Conservation (phyloP, 2,329 filamentous ascomycete genomes). For the Cladophialophora chaetospira region DNA sequence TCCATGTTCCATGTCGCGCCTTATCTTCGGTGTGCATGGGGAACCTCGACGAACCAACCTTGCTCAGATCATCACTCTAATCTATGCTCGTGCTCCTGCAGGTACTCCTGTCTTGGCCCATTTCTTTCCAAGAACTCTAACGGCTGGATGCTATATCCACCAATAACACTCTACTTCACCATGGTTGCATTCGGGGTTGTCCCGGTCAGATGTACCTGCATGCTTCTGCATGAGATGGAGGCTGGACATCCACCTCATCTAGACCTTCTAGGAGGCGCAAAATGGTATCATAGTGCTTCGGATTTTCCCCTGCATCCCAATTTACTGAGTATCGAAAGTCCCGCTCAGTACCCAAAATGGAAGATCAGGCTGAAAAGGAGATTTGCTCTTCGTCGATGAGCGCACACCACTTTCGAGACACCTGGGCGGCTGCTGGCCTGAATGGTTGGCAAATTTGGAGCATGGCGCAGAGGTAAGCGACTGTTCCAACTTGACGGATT, state of each 20-base stretch:
- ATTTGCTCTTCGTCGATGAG: not conserved
- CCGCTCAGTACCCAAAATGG: not conserved
- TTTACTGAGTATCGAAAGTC: not conserved
- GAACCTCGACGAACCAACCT: not conserved
- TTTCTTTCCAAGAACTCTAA: not conserved
- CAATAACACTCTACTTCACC: not conserved
- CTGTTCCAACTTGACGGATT: not conserved
- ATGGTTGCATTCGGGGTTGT: not conserved
- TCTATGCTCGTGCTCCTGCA: not conserved
- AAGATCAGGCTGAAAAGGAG: conserved; percentile 3
- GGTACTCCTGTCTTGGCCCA: not conserved
- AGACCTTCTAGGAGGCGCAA: not conserved
- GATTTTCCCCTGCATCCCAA: not conserved
- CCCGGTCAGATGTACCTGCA: not conserved
- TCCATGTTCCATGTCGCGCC: not conserved
- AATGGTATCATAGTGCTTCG: not conserved
- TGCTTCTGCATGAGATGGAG: not conserved
- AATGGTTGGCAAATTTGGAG: not conserved
- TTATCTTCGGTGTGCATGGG: not conserved
- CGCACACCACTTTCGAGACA: not conserved
- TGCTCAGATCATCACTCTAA: not conserved
- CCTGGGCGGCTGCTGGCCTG: not conserved
- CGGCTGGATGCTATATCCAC: conserved; percentile 1
- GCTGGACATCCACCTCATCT: not conserved
- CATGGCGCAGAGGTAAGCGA: not conserved